These are phyloP conservation scores for Spiraea crenata DNA, from an alignment of 331 rosid species.

Conservation along the genomic window DNA sequence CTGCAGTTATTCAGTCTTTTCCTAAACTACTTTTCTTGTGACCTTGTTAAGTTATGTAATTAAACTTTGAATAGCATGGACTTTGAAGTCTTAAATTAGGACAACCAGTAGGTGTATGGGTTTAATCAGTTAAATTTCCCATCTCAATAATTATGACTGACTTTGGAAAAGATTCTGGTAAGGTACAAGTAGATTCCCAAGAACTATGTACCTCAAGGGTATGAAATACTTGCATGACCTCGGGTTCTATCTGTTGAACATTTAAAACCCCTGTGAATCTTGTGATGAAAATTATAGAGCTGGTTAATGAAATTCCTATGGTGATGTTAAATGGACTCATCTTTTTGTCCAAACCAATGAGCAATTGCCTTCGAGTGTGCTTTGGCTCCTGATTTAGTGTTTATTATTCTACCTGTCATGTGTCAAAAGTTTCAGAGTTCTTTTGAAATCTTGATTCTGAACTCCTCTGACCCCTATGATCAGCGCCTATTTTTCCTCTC, in stretches of 20 bases:
- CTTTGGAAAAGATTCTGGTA: background rate
- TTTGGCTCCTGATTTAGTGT: background rate
- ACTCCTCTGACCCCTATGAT: background rate
- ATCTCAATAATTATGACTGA: background rate
- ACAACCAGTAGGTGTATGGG: background rate
- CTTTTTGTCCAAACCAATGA: background rate
- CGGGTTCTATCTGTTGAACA: background rate
- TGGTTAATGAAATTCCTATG: background rate
- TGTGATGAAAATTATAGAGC: background rate
- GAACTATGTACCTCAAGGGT: background rate
- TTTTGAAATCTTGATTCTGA: background rate
- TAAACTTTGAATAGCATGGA: background rate
- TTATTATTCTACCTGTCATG: background rate
- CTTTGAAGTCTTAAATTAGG: background rate
- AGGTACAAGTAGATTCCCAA: background rate
- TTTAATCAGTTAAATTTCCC: background rate
- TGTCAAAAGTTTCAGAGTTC: background rate
- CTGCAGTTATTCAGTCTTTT: background rate
- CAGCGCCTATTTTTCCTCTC: background rate
- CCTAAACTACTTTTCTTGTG: background rate
- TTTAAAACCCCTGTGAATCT: background rate
- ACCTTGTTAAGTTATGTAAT: background rate
- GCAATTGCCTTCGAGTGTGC: background rate
- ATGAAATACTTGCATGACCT: background rate
- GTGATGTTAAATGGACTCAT: slow-evolving; percentile 1